Base-by-base conservation (phyloP, 495 filamentous ascomycete species). In the Tuber calosporum region DNA sequence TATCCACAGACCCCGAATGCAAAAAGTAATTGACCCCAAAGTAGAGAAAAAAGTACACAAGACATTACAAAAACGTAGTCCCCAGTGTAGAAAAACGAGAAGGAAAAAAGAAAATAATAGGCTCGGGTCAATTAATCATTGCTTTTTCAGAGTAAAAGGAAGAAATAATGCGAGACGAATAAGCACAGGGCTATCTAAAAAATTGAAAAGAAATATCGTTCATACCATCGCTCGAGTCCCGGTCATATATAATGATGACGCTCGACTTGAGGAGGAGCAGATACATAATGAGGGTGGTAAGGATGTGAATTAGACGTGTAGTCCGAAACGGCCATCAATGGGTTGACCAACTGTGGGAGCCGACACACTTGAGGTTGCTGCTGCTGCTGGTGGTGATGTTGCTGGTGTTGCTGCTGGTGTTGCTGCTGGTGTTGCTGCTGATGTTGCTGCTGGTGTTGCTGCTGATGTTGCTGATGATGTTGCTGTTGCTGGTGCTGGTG, bases 231-330 rank as follows among this genome's bases (percentile, higher is more conserved):
- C 53, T 26, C 11, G 30, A 22, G 53, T 4, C n/a, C 19, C 4
- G 62, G 42, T 77, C 71, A 78, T 45, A 78, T 78, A 38, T 78
- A 78, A 70, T 78, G 76, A 37, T 78, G 76, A 41, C 76, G 76
- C 26, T 78, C 76, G 22, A 73, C 70, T 42, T 78, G 76, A 17
- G 76, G 76, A 40, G 76, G 76, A 11, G 76, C 76, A 11, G 76
- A 78, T 66, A 78, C 76, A 34, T 80, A 80, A 48, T 80, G 78
- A 13, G 79, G 79, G 66, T 80, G 75, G 26, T 80, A 80, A 1
- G 79, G 78, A 40, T 80, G 79, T 6, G 78, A 77, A 67, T 80
- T 73, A 19, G 75, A 77, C 8, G 70, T 72, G 48, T 77, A 71
- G 48, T 80, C 74, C 15, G 77, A 79, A 40, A 73, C 76, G 39